Evolutionary conservation across 768 basidiomycete genomes (phyloP).

Genomic region (Coprinellus micaceus): DNA sequence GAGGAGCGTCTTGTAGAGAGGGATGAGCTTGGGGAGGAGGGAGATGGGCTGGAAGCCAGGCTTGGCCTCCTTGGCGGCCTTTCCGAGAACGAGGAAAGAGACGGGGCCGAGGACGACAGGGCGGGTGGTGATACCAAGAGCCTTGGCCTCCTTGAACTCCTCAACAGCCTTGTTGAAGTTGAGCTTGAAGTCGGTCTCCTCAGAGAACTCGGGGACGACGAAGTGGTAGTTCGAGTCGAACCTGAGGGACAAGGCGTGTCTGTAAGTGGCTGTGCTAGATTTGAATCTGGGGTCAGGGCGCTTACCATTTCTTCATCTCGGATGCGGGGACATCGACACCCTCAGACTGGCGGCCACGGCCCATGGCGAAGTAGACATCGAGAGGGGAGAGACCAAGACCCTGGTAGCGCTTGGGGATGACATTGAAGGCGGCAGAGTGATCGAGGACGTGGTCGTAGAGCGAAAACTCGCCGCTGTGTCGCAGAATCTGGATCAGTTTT

Average conservation of each 20-base stretch:
- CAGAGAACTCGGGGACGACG: slow-evolving; percentile 94
- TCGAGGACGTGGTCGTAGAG: slow-evolving; percentile 99
- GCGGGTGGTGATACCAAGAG: slow-evolving; percentile 82
- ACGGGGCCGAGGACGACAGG: slow-evolving; percentile 95
- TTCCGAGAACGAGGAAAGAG: slow-evolving; percentile 92
- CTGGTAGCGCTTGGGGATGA: slow-evolving; percentile 90
- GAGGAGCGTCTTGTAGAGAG: slow-evolving; percentile 88
- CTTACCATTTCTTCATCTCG: slow-evolving; percentile 99
- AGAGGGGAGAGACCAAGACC: slow-evolving; percentile 82
- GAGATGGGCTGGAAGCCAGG: slow-evolving; percentile 87
- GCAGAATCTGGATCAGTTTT: slow-evolving; percentile 15
- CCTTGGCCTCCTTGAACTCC: slow-evolving; percentile 94
- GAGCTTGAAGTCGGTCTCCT: slow-evolving; percentile 89
- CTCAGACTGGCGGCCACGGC: slow-evolving; percentile 92
- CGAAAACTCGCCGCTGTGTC: slow-evolving; percentile 91
- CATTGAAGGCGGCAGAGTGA: slow-evolving; percentile 94
- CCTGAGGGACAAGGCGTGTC: slow-evolving; percentile 44
- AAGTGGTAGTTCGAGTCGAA: slow-evolving; percentile 99
- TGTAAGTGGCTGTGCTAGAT: slow-evolving; percentile 2
- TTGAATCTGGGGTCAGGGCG: slow-evolving; percentile 12
- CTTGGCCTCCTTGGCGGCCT: slow-evolving; percentile 80
- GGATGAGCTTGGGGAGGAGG: slow-evolving; percentile 83
- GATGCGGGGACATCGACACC: slow-evolving; percentile 95
- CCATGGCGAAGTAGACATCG: slow-evolving; percentile 98
- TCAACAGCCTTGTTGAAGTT: slow-evolving; percentile 93